A percentile compares a stretch with the other conserved stretches of the same genome.
Evolutionary conservation across 306 rosid species (phyloP).

Genomic region (Mucuna pruriens): DNA sequence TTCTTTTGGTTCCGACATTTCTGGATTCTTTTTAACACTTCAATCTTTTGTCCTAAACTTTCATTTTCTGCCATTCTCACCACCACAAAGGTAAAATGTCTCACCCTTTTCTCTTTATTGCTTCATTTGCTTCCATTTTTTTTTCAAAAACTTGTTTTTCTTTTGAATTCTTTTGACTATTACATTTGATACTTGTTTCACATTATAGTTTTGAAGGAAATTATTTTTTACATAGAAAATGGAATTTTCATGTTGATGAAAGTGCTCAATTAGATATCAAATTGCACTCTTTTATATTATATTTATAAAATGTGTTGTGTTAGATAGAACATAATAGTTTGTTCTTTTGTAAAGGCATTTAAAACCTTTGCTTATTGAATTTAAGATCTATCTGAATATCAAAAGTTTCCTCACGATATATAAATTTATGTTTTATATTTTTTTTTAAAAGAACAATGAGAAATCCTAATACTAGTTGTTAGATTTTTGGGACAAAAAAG

Average conservation of each 20-base stretch:
- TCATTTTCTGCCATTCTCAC: constrained; percentile 8
- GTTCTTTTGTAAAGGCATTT: background rate
- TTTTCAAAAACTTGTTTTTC: background rate
- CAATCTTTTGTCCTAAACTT: background rate
- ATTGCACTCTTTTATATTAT: background rate
- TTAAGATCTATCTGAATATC: background rate
- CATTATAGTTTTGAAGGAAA: background rate
- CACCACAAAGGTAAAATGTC: constrained; percentile 8
- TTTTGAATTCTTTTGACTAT: background rate
- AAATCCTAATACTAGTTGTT: too few species aligned
- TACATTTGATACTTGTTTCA: background rate
- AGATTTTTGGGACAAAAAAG: too few species aligned
- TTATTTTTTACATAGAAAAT: background rate
- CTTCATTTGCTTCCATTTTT: background rate
- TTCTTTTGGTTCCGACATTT: constrained; percentile 17
- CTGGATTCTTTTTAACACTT: background rate
- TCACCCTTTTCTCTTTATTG: background rate
- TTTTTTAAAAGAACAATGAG: too few species aligned
- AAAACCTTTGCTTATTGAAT: background rate
- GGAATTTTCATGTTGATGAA: background rate
- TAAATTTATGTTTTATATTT: too few species aligned
- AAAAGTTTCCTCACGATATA: too few species aligned
- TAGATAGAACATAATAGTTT: background rate
- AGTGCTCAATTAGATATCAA: background rate
- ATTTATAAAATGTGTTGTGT: background rate